Evolutionary conservation across 163 green algal genomes (phyloP).

Genomic region (Scenedesmus sp.): DNA sequence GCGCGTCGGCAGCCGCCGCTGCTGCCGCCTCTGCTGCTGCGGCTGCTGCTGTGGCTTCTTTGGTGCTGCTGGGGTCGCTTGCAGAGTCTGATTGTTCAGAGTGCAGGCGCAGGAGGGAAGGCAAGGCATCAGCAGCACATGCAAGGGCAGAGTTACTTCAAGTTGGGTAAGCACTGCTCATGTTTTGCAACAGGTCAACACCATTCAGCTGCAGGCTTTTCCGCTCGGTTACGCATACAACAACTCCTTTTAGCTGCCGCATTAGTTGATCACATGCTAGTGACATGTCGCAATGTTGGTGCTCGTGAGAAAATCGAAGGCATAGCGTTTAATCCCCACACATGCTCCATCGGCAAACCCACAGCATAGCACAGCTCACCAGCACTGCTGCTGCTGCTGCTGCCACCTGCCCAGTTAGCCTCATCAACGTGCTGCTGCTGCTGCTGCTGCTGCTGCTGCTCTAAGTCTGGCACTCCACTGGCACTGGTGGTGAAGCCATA

Average conservation of each 20-base stretch:
- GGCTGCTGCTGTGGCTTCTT: conserved; percentile 9
- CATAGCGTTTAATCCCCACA: too few relatives aligned
- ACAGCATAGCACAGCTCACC: background rate
- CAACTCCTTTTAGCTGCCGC: too few relatives aligned
- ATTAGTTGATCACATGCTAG: too few relatives aligned
- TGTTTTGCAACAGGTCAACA: too few relatives aligned
- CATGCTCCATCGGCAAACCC: background rate
- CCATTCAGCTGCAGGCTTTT: too few relatives aligned
- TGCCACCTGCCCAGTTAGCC: background rate
- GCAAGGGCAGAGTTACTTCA: background rate
- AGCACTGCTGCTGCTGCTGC: conserved; percentile 16
- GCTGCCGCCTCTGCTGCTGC: conserved; percentile 6
- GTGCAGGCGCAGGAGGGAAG: background rate
- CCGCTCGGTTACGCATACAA: too few relatives aligned
- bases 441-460: conserved; percentile 22
- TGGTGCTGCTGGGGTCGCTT: conserved; percentile 27
- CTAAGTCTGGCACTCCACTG: background rate
- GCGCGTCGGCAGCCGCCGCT: background rate
- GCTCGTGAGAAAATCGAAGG: too few relatives aligned
- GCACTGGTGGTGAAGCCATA: conserved; percentile 85
- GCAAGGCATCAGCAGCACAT: too few relatives aligned
- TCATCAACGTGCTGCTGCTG: background rate
- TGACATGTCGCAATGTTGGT: too few relatives aligned
- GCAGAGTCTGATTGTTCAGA: background rate
- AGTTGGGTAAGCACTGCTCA: too few relatives aligned